These are phyloP conservation scores for Starmera stellimalicola DNA, from an alignment of 1,139 yeast genomes.

Conservation along the genomic window DNA sequence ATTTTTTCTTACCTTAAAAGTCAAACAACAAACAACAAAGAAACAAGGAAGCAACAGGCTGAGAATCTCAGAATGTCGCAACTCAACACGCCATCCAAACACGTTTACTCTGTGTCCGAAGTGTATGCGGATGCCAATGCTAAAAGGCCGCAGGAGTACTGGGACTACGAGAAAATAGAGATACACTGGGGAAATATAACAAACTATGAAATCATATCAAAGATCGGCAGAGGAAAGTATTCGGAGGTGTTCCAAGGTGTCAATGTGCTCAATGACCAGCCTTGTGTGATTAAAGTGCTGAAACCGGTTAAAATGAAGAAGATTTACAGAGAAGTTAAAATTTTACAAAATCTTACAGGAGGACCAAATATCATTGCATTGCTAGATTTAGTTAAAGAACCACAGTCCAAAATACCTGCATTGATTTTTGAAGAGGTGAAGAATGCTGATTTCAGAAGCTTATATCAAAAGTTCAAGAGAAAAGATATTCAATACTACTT, in stretches of 20 bases:
- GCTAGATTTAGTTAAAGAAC: constrained; percentile 84
- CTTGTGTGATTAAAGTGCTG: constrained; percentile 83
- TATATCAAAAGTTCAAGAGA: constrained; percentile 85
- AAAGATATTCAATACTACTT: constrained; percentile 82
- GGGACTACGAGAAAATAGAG: constrained; percentile 79
- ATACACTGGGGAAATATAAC: constrained; percentile 53
- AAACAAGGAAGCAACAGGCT: not conserved
- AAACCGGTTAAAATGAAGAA: constrained; percentile 97
- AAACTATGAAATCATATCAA: constrained; percentile 82
- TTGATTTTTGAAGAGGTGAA: constrained; percentile 85
- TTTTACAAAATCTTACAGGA: constrained; percentile 77
- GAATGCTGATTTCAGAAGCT: constrained; percentile 81
- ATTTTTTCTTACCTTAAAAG: too few species aligned
- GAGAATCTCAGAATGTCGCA: constrained; percentile 12
- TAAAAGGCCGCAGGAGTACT: constrained; percentile 72
- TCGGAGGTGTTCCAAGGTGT: constrained; percentile 90
- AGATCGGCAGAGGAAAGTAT: constrained; percentile 95
- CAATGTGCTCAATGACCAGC: constrained; percentile 42
- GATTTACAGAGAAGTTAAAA: constrained; percentile 90
- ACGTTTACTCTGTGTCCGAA: constrained; percentile 35
- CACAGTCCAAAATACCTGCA: constrained; percentile 86
- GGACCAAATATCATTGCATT: constrained; percentile 81
- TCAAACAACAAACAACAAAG: not conserved
- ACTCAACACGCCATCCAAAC: constrained; percentile 22
- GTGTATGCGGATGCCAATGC: constrained; percentile 85